Evolutionary conservation across 2,329 filamentous ascomycete species (phyloP).

Genomic region (Pezicula carpinea): DNA sequence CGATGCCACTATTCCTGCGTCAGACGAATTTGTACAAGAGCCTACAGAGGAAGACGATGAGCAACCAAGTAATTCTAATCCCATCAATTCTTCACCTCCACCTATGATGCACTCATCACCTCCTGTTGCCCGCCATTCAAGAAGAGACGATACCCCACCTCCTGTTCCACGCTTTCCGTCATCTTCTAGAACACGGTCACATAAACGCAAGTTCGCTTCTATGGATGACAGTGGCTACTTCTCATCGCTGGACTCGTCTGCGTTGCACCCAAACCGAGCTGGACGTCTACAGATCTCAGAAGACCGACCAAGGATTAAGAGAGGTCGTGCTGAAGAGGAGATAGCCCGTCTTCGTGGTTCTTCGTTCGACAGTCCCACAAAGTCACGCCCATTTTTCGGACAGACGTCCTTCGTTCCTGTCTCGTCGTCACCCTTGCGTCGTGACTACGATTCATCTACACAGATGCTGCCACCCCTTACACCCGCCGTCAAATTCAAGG

Average conservation of each 20-base stretch:
- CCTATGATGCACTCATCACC: constrained; percentile 85
- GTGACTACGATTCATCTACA: constrained; percentile 33
- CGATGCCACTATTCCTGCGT: constrained; percentile 72
- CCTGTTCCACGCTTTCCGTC: constrained; percentile 55
- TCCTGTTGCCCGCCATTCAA: constrained; percentile 59
- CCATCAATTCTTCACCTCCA: constrained; percentile 65
- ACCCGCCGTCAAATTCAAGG: constrained; percentile 76
- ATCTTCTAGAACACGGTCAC: constrained; percentile 60
- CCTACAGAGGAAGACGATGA: constrained; percentile 43
- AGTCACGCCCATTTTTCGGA: constrained; percentile 44
- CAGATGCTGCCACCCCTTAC: constrained; percentile 75
- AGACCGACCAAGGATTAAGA: constrained; percentile 76
- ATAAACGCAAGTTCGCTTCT: constrained; percentile 72
- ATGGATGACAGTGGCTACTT: constrained; percentile 97
- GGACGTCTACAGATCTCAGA: constrained; percentile 69
- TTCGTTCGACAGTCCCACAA: constrained; percentile 87
- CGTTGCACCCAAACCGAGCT: constrained; percentile 64
- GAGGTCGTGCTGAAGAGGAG: constrained; percentile 90
- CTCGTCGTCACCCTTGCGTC: constrained; percentile 67
- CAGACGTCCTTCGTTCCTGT: constrained; percentile 38
- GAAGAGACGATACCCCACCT: constrained; percentile 70
- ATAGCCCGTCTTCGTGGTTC: constrained; percentile 90
- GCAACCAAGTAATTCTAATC: constrained; percentile 28
- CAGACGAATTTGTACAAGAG: constrained; percentile 49
- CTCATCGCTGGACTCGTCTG: constrained; percentile 91